Conservation (phyloP, 1,284 basidiomycete species). For the Cryptococcus sp. region DNA sequence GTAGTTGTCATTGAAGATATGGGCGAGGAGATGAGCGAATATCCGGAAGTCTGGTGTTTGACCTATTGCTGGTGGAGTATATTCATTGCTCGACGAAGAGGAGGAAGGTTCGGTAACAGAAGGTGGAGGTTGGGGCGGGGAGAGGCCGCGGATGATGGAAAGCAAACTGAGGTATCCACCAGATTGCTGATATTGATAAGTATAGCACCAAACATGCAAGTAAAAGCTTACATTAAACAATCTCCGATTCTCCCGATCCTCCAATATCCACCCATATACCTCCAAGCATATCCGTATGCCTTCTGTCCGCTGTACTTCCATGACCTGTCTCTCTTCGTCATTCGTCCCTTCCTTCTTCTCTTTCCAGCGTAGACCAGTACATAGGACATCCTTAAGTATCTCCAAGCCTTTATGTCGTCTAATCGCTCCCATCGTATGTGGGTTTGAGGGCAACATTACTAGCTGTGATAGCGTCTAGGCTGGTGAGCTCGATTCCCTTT, state of each 20-base stretch:
- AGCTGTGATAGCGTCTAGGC: conserved; percentile 36
- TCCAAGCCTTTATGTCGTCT: conserved; percentile 29
- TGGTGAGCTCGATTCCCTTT: conserved; percentile 2
- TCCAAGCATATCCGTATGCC: conserved; percentile 36
- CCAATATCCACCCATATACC: conserved; percentile 32
- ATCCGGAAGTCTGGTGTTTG: conserved; percentile 19
- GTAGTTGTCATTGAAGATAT: conserved; percentile 41
- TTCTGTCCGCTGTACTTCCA: conserved; percentile 40
- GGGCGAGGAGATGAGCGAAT: conserved; percentile 33
- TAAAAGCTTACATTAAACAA: conserved; percentile 28
- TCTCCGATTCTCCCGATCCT: conserved; percentile 22
- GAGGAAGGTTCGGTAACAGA: conserved; percentile 1
- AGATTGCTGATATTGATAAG: conserved; percentile 2
- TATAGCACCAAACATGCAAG: not conserved
- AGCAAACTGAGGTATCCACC: conserved; percentile 30
- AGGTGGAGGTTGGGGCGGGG: conserved; percentile 1
- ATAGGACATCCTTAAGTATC: conserved; percentile 17
- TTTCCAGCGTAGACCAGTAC: conserved; percentile 20
- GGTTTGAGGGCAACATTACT: conserved; percentile 18
- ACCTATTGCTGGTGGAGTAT: not conserved
- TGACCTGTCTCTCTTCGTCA: conserved; percentile 33
- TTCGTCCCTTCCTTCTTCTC: not conserved
- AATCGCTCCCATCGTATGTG: conserved; percentile 24
- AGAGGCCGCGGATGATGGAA: conserved; percentile 11
- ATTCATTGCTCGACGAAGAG: not conserved